Base-by-base conservation (phyloP, 2,329 filamentous ascomycete species). In the Exophiala calicioides region DNA sequence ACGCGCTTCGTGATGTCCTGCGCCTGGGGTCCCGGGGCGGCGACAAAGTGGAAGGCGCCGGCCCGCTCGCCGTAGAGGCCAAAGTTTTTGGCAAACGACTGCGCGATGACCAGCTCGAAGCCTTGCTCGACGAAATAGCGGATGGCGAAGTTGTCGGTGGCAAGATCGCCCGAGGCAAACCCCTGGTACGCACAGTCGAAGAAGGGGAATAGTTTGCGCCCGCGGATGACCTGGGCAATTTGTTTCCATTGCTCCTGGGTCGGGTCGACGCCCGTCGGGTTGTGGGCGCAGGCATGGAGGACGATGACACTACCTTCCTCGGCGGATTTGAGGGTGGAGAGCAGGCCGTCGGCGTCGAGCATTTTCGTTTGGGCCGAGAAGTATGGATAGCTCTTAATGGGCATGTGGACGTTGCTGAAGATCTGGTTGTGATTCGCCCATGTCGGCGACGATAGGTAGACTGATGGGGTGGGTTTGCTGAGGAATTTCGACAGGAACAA, bases 351-450 rank as follows among this genome's bases (percentile, higher is more conserved):
- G 63, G 95, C 90, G 71, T 97, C 90, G 41, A 98, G 84, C 38
- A 89, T 90, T 67, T 89, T 90, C 57, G 90, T 95, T 65, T 86
- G 68, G 67, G 88, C 82, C 68, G 84, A 85, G 75, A 95, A 98
- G 78, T 98, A 98, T 38, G 91, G 93, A 74, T 98, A 98, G 57
- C 81, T 81, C 59, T 84, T 84, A 61, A 89, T 81, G 24, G 81
- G 74, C 21, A 97, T 76, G 60, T 80, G 78, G 64, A 96, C 90
- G 66, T 97, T 97, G 70, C 77, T 81, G 76, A 98, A 95, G 77
- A 98, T 96, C 71, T 97, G 93, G 75, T 94, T 85, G 82, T 98
- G 93, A 76, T 98, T 98, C 59, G 87, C 90, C 93, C 93, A 98
- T 53, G 93, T 98, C 42, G 93, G 93, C 69, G 86, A 87, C 63